A percentile compares a stretch with the other conserved stretches of the same genome.
Evolutionary conservation across 768 basidiomycete species (phyloP).

Genomic region (Suillus lakei): DNA sequence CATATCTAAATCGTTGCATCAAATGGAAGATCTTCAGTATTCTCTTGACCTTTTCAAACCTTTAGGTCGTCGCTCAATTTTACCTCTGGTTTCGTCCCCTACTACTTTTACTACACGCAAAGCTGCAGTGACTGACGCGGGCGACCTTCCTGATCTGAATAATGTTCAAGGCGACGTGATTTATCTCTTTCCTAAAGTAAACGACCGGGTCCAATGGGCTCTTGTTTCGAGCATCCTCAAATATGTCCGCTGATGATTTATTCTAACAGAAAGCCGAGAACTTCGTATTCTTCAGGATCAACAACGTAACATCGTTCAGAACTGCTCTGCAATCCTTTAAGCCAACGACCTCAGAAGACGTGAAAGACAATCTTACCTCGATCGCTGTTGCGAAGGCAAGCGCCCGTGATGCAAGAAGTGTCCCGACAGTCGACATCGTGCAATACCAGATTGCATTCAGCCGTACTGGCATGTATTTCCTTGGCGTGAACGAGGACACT

Average conservation of each 20-base stretch:
- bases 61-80: not conserved
- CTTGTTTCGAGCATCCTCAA: not conserved
- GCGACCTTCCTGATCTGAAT: not conserved
- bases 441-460: not conserved
- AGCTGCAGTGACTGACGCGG: too few species aligned
- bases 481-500: not conserved
- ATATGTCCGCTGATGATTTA: not conserved
- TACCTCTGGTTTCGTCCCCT: not conserved
- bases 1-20: not conserved
- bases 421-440: too few species aligned
- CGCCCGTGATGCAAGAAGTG: too few species aligned
- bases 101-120: too few species aligned
- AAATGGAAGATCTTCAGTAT: not conserved
- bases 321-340: too few species aligned
- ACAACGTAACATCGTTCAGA: not conserved
- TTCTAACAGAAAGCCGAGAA: not conserved
- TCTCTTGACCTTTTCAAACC: not conserved
- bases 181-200: not conserved
- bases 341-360: too few species aligned
- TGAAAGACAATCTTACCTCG: too few species aligned
- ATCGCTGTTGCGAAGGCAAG: too few species aligned
- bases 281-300: not conserved
- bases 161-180: not conserved
- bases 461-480: not conserved
- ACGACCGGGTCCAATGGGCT: not conserved